Evolutionary conservation across 768 basidiomycete species (phyloP).

Genomic region (Hericium alpestre): DNA sequence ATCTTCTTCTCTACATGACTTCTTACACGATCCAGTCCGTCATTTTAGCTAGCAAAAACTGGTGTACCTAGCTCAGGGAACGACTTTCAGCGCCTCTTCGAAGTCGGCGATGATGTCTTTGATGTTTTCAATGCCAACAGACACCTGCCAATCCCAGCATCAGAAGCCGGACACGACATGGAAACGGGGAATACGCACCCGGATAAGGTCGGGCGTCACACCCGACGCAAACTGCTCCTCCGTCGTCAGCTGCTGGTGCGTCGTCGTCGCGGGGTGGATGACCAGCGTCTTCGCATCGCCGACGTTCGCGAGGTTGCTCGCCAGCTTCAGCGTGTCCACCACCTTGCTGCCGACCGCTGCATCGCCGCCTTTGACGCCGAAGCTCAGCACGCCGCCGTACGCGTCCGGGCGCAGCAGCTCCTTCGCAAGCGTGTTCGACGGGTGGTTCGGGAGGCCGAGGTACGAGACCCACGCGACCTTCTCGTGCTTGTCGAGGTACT

Average conservation of each 20-base stretch:
- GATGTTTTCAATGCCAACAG: constrained; percentile 32
- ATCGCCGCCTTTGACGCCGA: constrained; percentile 52
- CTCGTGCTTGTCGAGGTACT: constrained; percentile 50
- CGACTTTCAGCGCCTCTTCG: constrained; percentile 24
- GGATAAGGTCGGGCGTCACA: constrained; percentile 66
- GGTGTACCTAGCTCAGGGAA: constrained; percentile 6
- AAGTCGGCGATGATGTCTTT: constrained; percentile 36
- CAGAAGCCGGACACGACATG: background rate
- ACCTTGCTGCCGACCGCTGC: constrained; percentile 39
- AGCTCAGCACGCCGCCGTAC: constrained; percentile 69
- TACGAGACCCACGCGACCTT: constrained; percentile 72
- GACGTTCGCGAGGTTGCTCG: constrained; percentile 65
- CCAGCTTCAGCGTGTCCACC: constrained; percentile 62
- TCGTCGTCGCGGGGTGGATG: constrained; percentile 70
- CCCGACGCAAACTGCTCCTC: constrained; percentile 58
- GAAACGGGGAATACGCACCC: constrained; percentile 30
- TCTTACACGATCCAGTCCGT: background rate
- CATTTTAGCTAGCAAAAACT: too few species aligned
- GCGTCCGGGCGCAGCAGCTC: constrained; percentile 42
- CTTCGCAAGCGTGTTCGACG: constrained; percentile 48
- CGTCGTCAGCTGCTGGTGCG: constrained; percentile 56
- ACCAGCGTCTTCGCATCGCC: constrained; percentile 75
- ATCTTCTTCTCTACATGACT: background rate
- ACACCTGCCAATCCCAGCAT: constrained; percentile 20
- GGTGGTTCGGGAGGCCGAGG: constrained; percentile 54